These are phyloP conservation scores for Cucurbita maxima DNA, from an alignment of 306 rosid genomes.

Conservation along the genomic window DNA sequence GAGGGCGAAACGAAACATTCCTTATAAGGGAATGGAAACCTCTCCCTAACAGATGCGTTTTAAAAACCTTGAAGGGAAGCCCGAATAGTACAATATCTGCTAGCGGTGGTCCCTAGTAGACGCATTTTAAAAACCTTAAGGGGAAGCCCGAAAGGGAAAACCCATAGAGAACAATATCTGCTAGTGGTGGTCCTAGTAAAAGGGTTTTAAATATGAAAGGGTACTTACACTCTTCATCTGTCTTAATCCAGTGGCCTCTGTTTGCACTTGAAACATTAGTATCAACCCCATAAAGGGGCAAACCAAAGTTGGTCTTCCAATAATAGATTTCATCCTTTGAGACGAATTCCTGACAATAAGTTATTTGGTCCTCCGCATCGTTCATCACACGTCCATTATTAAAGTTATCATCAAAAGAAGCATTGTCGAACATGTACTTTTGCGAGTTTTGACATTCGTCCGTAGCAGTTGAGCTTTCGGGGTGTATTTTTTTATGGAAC, in stretches of 20 bases:
- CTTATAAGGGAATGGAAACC: too few species aligned
- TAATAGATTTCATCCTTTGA: slow-evolving; percentile 20
- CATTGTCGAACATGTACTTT: slow-evolving; percentile 22
- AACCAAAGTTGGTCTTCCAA: slow-evolving; percentile 23
- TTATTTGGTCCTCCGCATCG: slow-evolving; percentile 18
- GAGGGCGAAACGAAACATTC: too few species aligned
- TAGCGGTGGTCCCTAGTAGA: too few species aligned
- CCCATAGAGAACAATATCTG: too few species aligned
- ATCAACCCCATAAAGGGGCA: slow-evolving; percentile 21
- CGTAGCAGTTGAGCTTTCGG: slow-evolving; percentile 32
- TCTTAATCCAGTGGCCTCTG: slow-evolving; percentile 80
- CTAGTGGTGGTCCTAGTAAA: too few species aligned
- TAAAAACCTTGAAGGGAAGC: too few species aligned
- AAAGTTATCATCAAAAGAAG: slow-evolving; percentile 16
- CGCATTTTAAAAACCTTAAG: too few species aligned
- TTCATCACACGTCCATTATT: slow-evolving; percentile 14
- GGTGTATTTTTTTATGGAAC: slow-evolving; percentile 61
- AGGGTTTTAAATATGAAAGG: not conserved
- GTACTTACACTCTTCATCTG: slow-evolving; percentile 87
- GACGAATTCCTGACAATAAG: slow-evolving; percentile 14
- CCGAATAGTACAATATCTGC: too few species aligned
- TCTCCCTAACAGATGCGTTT: too few species aligned
- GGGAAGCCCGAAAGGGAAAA: too few species aligned
- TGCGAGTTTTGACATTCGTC: slow-evolving; percentile 18
- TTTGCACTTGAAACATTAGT: slow-evolving; percentile 30